Percentiles rank a stretch among this genome's conserved stretches.
phyloP scores from a whole-genome alignment of 129 eudicot genomes.

The Chrysanthemum makinoi region DNA sequence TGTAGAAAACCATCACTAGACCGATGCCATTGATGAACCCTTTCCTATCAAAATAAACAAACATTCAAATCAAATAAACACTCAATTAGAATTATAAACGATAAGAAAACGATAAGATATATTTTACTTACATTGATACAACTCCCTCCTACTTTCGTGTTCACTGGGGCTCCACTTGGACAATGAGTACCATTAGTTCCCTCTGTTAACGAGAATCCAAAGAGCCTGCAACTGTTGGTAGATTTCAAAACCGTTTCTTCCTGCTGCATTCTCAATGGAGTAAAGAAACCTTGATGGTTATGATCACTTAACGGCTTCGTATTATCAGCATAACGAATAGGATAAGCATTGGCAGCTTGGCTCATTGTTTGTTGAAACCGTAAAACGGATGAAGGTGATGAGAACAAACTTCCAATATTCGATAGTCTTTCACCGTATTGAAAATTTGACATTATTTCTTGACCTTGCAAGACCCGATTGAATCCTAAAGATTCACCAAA shows the following conservation, averaged over 20 bases:
- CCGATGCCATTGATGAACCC: conserved; percentile 28
- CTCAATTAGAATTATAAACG: neutral
- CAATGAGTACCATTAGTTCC: conserved; percentile 38
- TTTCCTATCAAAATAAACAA: conserved; percentile 20
- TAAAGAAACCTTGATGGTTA: conserved; percentile 15
- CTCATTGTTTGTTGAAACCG: conserved; percentile 46
- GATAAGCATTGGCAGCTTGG: conserved; percentile 29
- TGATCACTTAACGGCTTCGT: conserved; percentile 1
- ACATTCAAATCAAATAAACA: conserved; percentile 1
- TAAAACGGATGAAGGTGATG: conserved; percentile 58
- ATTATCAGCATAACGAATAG: conserved; percentile 24
- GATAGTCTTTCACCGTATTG: conserved; percentile 41
- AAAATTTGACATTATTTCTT: conserved; percentile 59
- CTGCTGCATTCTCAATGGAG: conserved; percentile 22
- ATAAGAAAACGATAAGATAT: neutral
- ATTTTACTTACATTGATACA: conserved; percentile 43
- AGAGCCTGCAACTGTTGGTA: conserved; percentile 66
- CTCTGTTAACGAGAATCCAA: conserved; percentile 73
- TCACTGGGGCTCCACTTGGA: conserved; percentile 35
- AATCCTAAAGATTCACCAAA: conserved; percentile 52
- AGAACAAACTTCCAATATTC: conserved; percentile 33
- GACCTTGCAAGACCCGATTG: conserved; percentile 99
- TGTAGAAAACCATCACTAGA: conserved; percentile 28
- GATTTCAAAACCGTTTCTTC: conserved; percentile 36
- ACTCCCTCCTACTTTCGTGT: conserved; percentile 45